phyloP scores from a whole-genome alignment of 345 rosid genomes.

The Citrus sp. region DNA sequence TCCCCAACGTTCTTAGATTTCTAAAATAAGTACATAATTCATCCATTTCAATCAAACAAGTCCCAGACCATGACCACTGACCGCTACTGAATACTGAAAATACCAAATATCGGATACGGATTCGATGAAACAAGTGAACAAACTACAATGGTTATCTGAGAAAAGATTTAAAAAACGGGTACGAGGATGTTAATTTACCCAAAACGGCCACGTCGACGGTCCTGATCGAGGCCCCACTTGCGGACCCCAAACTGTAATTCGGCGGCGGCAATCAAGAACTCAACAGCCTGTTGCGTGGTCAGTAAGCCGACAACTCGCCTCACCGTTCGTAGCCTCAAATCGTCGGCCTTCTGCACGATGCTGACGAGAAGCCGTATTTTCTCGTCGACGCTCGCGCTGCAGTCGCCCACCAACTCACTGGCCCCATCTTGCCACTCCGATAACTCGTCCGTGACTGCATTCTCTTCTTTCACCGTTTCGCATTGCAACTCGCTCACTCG shows the following conservation, averaged over 20 bases:
- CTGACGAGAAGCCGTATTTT: constrained; percentile 43
- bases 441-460: constrained; percentile 59
- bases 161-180: too few species aligned
- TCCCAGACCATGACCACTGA: too few species aligned
- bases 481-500: constrained; percentile 85
- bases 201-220: constrained; percentile 20
- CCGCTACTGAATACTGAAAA: too few species aligned
- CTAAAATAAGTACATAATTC: background rate
- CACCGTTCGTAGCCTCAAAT: constrained; percentile 59
- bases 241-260: constrained; percentile 74
- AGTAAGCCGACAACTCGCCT: constrained; percentile 51
- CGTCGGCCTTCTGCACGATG: constrained; percentile 59
- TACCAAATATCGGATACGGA: background rate
- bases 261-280: constrained; percentile 66
- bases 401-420: constrained; percentile 33
- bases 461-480: constrained; percentile 85
- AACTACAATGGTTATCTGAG: background rate
- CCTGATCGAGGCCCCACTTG: constrained; percentile 55
- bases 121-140: background rate
- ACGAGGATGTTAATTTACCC: background rate
- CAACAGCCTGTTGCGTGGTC: constrained; percentile 62
- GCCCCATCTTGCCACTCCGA: constrained; percentile 80
- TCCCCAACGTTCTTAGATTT: too few species aligned
- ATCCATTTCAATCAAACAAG: background rate
- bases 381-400: constrained; percentile 19